Conservation (phyloP, 805 yeast species). For the Starmerella bombi region DNA sequence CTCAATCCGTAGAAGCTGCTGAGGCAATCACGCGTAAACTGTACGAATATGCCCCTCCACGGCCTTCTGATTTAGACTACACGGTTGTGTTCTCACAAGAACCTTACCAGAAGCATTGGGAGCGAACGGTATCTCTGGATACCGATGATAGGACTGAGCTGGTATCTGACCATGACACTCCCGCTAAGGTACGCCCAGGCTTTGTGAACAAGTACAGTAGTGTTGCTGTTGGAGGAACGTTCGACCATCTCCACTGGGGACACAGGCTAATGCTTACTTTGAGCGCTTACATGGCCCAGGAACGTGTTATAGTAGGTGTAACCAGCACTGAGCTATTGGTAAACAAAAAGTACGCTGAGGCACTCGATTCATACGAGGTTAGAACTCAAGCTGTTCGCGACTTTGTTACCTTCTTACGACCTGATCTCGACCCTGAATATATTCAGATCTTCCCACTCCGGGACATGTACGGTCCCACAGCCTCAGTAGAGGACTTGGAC, state of each 20-base stretch:
- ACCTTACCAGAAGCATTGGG: background rate
- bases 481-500: constrained; percentile 55
- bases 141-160: too few species aligned
- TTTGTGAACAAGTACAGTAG: constrained; percentile 3
- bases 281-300: constrained; percentile 47
- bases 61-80: constrained; percentile 3
- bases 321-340: constrained; percentile 61
- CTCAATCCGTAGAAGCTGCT: constrained; percentile 5
- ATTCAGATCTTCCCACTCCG: constrained; percentile 53
- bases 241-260: constrained; percentile 93
- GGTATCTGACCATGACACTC: too few species aligned
- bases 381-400: constrained; percentile 37
- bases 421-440: constrained; percentile 36
- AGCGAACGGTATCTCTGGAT: too few species aligned
- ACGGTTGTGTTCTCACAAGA: constrained; percentile 10
- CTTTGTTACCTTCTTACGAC: constrained; percentile 40
- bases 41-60: constrained; percentile 12
- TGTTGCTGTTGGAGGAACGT: constrained; percentile 79
- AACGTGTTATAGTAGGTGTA: constrained; percentile 60
- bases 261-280: constrained; percentile 74
- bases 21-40: constrained; percentile 6
- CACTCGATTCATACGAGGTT: constrained; percentile 42
- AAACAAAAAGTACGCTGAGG: constrained; percentile 62
- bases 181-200: too few species aligned
- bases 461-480: constrained; percentile 93